These are phyloP conservation scores for Vararia minispora DNA, from an alignment of 768 basidiomycete species.

Conservation along the genomic window DNA sequence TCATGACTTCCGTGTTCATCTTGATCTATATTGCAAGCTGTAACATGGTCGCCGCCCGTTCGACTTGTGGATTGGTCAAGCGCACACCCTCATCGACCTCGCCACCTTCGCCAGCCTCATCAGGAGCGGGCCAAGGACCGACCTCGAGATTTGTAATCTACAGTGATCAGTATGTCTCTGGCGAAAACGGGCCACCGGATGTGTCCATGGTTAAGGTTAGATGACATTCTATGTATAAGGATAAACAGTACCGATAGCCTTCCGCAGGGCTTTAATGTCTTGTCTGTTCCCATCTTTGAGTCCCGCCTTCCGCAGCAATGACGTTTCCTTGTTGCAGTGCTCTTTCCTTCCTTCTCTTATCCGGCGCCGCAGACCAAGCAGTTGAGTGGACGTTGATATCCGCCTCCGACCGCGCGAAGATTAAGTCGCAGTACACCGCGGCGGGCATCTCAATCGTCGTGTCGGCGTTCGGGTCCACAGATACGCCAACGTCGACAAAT, in stretches of 20 bases:
- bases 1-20: no score
- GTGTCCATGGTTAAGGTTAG: constrained; percentile 34
- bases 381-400: constrained; percentile 41
- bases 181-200: constrained; percentile 36
- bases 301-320: no score
- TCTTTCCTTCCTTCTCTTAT: constrained; percentile 43
- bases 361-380: constrained; percentile 52
- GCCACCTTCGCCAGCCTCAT: no score
- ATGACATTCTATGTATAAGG: not conserved
- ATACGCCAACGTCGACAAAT: constrained; percentile 39
- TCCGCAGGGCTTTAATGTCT: constrained; percentile 45
- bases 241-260: not conserved
- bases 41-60: no score
- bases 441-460: constrained; percentile 55
- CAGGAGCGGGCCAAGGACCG: no score
- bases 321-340: constrained; percentile 21
- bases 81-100: no score
- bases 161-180: constrained; percentile 31
- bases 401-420: constrained; percentile 30
- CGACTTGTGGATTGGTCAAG: no score
- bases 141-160: constrained; percentile 38
- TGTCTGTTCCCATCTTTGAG: constrained; percentile 24
- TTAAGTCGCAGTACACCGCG: constrained; percentile 41
- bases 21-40: no score
- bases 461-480: constrained; percentile 48